Evolutionary conservation across 441 rosid species (phyloP), one percentile per base, ranked within the genome.

Genomic region (Omphalea diandra): DNA sequence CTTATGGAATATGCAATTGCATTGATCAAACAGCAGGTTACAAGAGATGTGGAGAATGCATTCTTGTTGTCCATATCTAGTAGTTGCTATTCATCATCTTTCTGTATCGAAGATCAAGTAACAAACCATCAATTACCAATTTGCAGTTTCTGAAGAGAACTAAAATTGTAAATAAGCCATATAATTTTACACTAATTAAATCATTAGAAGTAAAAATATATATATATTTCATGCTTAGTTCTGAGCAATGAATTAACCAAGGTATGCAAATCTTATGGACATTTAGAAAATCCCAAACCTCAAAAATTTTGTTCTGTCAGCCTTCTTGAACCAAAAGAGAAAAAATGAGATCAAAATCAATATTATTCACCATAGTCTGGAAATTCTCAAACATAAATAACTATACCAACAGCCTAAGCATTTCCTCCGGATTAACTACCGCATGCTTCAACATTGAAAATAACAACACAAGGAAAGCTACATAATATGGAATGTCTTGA

Each of bases 11-110:
- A 58, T 43, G 24, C 50, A 20, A 27, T 55, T 58, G 57, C 29
- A 33, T 46, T 69, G 67, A 69, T 69, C 58, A 60, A 35, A 35
- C 47, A 14, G 36, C 24, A 44, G 1, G 64, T 20, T 22, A 17
- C 73, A 3, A 10, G 44, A 43, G 64, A 68, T 68, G 33, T 20
- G 26, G 29, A n/a, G 41, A 31, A 4, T 7, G 65, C 65, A 40
- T 4, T 57, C 7, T 43, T 43, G 72, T 4, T 46, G 35, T 56
- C 64, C 44, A n/a, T 44, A 40, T 17, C 56, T 4, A 68, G 53
- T 53, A 68, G 53, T 27, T 29, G 7, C 41, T 40, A 31, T 29
- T 35, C 20, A 50, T 2, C 11, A 5, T 24, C 50, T 24, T 61
- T 29, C 7, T 22, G 26, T 61, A 38, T 61, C 40, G 67, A 70